phyloP scores from a whole-genome alignment of 768 basidiomycete genomes.

The Amanita thiersii region DNA sequence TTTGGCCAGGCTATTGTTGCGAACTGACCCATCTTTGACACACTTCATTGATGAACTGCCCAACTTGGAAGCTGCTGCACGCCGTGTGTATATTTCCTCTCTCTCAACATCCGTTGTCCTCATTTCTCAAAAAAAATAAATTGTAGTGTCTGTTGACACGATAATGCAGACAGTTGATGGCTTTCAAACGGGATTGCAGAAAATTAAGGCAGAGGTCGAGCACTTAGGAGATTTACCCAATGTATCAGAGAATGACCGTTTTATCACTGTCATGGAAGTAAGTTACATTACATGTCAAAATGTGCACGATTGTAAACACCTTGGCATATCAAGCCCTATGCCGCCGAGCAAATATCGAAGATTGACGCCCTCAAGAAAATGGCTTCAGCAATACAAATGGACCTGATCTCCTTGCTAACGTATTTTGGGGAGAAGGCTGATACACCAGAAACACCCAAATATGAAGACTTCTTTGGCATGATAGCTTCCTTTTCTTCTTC shows the following conservation, averaged over 20 bases:
- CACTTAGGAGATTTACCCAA: conserved; percentile 24
- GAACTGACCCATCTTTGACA: conserved; percentile 55
- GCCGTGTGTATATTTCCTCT: conserved; percentile 38
- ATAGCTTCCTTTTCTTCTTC: conserved; percentile 69
- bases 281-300: conserved; percentile 3
- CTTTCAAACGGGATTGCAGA: conserved; percentile 46
- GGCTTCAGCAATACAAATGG: conserved; percentile 45
- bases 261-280: conserved; percentile 66
- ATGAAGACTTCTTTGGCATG: conserved; percentile 77
- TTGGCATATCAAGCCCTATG: conserved; percentile 33
- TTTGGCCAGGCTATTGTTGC: conserved; percentile 65
- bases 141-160: conserved; percentile 65
- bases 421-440: conserved; percentile 79
- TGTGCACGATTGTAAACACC: background rate
- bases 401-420: conserved; percentile 48
- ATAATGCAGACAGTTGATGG: conserved; percentile 51
- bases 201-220: conserved; percentile 49
- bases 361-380: conserved; percentile 64
- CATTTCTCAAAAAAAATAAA: background rate
- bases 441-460: conserved; percentile 54
- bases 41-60: conserved; percentile 77
- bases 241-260: conserved; percentile 44
- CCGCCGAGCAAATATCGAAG: conserved; percentile 35
- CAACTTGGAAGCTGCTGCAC: conserved; percentile 74
- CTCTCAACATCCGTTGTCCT: background rate